Base-by-base conservation (phyloP, 2,329 filamentous ascomycete species). In the Dactylellina leptospora region DNA sequence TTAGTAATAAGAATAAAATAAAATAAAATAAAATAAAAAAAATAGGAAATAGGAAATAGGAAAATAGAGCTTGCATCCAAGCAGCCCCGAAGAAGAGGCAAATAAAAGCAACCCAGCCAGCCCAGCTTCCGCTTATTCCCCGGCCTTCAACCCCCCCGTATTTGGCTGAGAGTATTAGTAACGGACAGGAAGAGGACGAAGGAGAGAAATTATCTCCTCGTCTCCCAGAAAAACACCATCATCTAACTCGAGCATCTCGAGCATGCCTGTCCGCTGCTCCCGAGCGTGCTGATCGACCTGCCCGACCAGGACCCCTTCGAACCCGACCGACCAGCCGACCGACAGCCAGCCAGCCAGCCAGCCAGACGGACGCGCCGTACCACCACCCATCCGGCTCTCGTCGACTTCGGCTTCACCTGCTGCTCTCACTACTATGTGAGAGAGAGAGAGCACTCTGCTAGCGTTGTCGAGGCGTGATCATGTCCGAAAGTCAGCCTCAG, bases 401-500 rank as follows among this genome's bases (percentile, higher is more conserved):
- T 59, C 33, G 47, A 28, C 54, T 50, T 50, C 56, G 42, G 45
- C 30, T 42, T 62, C 36, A 27, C 28, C 45, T 50, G 30, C 47
- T 62, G 23, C 50, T 50, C 51, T 33, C 60, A 72, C 50, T 56
- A 63, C 30, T 72, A 72, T 72, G 68, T 64, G 58, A 72, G 59
- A 60, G 50, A n/a, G n/a, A n/a, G n/a, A n/a, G n/a, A n/a, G n/a
- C n/a, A 40, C 27, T 13, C 48, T 13, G 42, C 30, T n/a, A 42
- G 20, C 25, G 51, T 53, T 63, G 44, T 60, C 33, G 42, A 64
- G 68, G 68, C 48, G 59, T 72, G 59, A 72, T 64, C 68, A 72
- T 72, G 68, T 72, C 68, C 40, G 68, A 72, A 72, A 72, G 59
- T 55, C 68, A 20, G 53, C 42, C 68, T 51, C 68, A 58, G 53